Percentiles rank a stretch among this genome's conserved stretches.
These are phyloP conservation scores for Primulina tabacum DNA, from an alignment of 257 asterid species.

Conservation along the genomic window DNA sequence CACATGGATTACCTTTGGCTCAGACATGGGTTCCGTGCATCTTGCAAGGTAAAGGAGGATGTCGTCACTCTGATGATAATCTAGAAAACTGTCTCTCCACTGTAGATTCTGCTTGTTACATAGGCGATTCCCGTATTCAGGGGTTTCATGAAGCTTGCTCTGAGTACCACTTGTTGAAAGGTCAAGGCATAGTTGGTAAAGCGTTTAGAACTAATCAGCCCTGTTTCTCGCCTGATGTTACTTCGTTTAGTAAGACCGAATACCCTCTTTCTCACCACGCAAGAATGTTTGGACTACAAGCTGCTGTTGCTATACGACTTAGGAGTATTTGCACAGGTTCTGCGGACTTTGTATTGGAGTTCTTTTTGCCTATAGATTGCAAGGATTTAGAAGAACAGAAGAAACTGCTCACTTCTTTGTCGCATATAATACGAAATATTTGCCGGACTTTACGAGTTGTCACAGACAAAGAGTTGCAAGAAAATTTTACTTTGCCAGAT, in stretches of 20 bases:
- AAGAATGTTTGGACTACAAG: constrained; percentile 70
- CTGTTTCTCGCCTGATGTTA: constrained; percentile 71
- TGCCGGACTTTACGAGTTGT: constrained; percentile 68
- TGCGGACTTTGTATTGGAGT: constrained; percentile 79
- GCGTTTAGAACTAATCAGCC: constrained; percentile 80
- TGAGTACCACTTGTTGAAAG: constrained; percentile 80
- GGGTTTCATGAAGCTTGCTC: constrained; percentile 91
- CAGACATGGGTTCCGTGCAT: constrained; percentile 84
- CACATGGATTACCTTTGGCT: constrained; percentile 73
- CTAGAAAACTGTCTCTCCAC: constrained; percentile 60
- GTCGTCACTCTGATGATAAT: constrained; percentile 73
- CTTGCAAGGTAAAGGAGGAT: constrained; percentile 68
- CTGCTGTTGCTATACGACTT: constrained; percentile 86
- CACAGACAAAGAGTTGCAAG: constrained; percentile 63
- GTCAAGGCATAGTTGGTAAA: constrained; percentile 74
- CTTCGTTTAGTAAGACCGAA: constrained; percentile 63
- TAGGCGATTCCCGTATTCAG: constrained; percentile 50
- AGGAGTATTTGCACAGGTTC: constrained; percentile 59
- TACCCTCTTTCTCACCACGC: constrained; percentile 96
- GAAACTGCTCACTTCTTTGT: constrained; percentile 63
- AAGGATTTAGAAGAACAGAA: constrained; percentile 57
- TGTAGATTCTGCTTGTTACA: constrained; percentile 70
- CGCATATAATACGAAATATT: constrained; percentile 55
- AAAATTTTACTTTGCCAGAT: constrained; percentile 37
- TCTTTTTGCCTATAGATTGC: constrained; percentile 71